These are phyloP conservation scores for Rosa multiflora DNA, from an alignment of 306 rosid genomes.

Conservation along the genomic window DNA sequence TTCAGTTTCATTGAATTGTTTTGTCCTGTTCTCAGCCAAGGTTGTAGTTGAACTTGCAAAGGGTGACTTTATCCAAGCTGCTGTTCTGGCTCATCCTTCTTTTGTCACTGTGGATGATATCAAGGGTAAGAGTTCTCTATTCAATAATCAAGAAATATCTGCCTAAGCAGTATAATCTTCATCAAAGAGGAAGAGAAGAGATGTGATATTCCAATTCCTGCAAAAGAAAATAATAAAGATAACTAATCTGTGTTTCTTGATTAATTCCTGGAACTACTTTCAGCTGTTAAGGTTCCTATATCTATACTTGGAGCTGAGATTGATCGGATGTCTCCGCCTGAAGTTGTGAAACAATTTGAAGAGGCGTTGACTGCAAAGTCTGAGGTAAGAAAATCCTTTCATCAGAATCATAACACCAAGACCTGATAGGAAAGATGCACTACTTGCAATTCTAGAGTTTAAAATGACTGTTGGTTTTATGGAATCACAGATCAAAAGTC, in stretches of 20 bases:
- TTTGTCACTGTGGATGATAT: slow-evolving; percentile 51
- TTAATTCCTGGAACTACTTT: not conserved
- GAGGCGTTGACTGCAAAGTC: slow-evolving; percentile 34
- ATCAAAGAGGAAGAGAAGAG: not conserved
- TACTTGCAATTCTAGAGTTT: not conserved
- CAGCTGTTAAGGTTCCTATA: slow-evolving; percentile 51
- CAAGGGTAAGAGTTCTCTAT: slow-evolving; percentile 40
- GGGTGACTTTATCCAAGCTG: slow-evolving; percentile 40
- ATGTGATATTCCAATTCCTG: not conserved
- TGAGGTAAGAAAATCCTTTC: slow-evolving; percentile 33
- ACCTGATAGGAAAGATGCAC: not conserved
- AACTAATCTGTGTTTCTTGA: not conserved
- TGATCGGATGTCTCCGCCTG: slow-evolving; percentile 37
- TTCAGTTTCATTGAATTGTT: not conserved
- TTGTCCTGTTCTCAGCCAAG: slow-evolving; percentile 33
- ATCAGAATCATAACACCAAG: not conserved
- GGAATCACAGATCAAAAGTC: slow-evolving; percentile 43
- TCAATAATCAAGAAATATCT: not conserved
- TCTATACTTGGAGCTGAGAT: slow-evolving; percentile 52
- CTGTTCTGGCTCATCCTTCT: slow-evolving; percentile 48
- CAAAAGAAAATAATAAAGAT: not conserved
- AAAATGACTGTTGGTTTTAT: slow-evolving; percentile 3
- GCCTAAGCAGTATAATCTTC: not conserved
- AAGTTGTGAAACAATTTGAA: slow-evolving; percentile 40
- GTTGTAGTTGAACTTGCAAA: slow-evolving; percentile 42